Conservation (phyloP, 2,329 filamentous ascomycete genomes). For the Aspergillus brasiliensis region DNA sequence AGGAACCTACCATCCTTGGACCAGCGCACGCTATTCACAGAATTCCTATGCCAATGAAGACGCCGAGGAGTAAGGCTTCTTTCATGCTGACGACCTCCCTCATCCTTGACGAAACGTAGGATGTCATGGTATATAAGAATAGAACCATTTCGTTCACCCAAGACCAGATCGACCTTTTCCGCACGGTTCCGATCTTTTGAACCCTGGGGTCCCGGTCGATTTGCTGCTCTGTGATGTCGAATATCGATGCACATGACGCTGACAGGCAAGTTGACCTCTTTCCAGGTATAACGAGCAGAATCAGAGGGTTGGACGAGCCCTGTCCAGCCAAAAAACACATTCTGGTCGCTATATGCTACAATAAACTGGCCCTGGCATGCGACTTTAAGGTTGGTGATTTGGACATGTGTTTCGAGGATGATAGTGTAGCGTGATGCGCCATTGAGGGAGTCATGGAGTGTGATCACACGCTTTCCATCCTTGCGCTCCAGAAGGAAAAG, state of each 20-base stretch:
- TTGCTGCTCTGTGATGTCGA: slow-evolving; percentile 44
- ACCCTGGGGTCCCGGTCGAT: slow-evolving; percentile 4
- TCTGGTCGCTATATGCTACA: slow-evolving; percentile 42
- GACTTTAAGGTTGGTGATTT: slow-evolving; percentile 33
- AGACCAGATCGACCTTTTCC: slow-evolving; percentile 68
- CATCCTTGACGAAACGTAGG: slow-evolving; percentile 56
- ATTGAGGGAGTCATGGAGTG: slow-evolving; percentile 23
- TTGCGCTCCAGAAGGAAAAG: slow-evolving; percentile 43
- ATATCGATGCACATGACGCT: slow-evolving; percentile 69
- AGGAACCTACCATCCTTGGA: slow-evolving; percentile 73
- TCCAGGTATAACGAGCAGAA: slow-evolving; percentile 54
- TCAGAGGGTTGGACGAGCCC: slow-evolving; percentile 37
- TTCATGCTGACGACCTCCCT: slow-evolving; percentile 49
- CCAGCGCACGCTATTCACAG: slow-evolving; percentile 85
- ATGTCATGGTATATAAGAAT: slow-evolving; percentile 83
- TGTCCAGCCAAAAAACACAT: slow-evolving; percentile 63
- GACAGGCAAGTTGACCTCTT: slow-evolving; percentile 59
- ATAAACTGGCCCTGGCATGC: slow-evolving; percentile 36
- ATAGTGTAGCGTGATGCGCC: slow-evolving; percentile 25
- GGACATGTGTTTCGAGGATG: slow-evolving; percentile 33
- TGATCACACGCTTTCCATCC: slow-evolving; percentile 42
- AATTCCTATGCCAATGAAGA: slow-evolving; percentile 87
- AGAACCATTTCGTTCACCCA: slow-evolving; percentile 75
- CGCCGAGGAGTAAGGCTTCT: slow-evolving; percentile 58
- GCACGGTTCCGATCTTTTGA: slow-evolving; percentile 29